A percentile compares a stretch with the other conserved stretches of the same genome.
These are phyloP conservation scores for Talaromyces nanjingensis DNA, from an alignment of 495 filamentous ascomycete species.

Conservation along the genomic window DNA sequence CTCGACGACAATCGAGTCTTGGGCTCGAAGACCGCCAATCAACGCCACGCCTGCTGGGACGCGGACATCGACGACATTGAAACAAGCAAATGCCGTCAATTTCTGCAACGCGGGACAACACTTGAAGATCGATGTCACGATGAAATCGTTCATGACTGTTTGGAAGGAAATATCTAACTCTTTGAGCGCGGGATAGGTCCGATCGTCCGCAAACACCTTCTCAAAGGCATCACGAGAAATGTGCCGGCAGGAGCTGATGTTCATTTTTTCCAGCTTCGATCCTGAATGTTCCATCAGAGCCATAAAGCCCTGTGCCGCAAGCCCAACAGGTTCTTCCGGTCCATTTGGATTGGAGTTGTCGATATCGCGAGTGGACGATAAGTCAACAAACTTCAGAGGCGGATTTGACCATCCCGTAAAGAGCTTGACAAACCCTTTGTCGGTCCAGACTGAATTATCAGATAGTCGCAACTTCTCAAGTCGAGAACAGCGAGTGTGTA, in stretches of 20 bases:
- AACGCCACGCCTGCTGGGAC: slow-evolving; percentile 69
- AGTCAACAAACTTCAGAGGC: slow-evolving; percentile 58
- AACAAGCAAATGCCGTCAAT: slow-evolving; percentile 78
- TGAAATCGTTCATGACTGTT: slow-evolving; percentile 62
- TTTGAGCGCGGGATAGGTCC: slow-evolving; percentile 54
- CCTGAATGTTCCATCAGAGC: slow-evolving; percentile 85
- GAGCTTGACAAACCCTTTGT: slow-evolving; percentile 60
- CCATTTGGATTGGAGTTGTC: slow-evolving; percentile 62
- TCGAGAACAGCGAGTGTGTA: slow-evolving; percentile 60
- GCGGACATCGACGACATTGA: slow-evolving; percentile 60
- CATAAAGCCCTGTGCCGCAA: slow-evolving; percentile 65
- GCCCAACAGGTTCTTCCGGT: slow-evolving; percentile 50
- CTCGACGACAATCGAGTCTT: slow-evolving; percentile 49
- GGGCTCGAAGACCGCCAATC: slow-evolving; percentile 69
- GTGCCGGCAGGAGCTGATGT: slow-evolving; percentile 73
- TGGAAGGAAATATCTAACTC: slow-evolving; percentile 76
- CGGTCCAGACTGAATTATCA: slow-evolving; percentile 64
- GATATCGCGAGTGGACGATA: slow-evolving; percentile 66
- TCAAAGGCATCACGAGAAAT: slow-evolving; percentile 62
- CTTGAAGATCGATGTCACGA: slow-evolving; percentile 66
- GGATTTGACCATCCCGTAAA: slow-evolving; percentile 72
- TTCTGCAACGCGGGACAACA: slow-evolving; percentile 66
- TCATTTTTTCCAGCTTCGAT: slow-evolving; percentile 48
- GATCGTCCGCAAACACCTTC: slow-evolving; percentile 56
- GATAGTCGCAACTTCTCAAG: slow-evolving; percentile 72